A percentile compares a stretch with the other conserved stretches of the same genome.
phyloP scores from a whole-genome alignment of 2,329 filamentous ascomycete species.

The Trichoderma harzianum region DNA sequence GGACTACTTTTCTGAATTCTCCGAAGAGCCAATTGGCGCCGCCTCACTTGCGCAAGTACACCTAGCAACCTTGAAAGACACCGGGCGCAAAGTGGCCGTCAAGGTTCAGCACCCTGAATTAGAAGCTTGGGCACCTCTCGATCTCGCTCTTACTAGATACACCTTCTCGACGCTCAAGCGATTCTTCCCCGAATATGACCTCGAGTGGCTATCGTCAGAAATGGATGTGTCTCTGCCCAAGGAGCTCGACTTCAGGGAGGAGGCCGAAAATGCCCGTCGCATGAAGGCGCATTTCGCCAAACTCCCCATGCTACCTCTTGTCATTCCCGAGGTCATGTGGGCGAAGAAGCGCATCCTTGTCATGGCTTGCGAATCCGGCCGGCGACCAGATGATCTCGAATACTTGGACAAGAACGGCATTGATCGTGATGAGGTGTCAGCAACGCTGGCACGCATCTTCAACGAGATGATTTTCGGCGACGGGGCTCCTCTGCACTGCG shows the following conservation, averaged over 20 bases:
- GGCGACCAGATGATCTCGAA: slow-evolving; percentile 81
- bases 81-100: slow-evolving; percentile 83
- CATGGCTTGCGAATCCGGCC: slow-evolving; percentile 89
- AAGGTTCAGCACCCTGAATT: slow-evolving; percentile 93
- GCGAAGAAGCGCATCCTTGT: slow-evolving; percentile 85
- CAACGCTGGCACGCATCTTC: slow-evolving; percentile 85
- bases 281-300: slow-evolving; percentile 77
- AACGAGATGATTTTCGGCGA: slow-evolving; percentile 99
- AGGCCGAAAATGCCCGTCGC: slow-evolving; percentile 78
- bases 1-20: slow-evolving; percentile 85
- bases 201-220: slow-evolving; percentile 91
- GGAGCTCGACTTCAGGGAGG: slow-evolving; percentile 84
- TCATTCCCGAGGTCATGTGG: slow-evolving; percentile 89
- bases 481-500: slow-evolving; percentile 86
- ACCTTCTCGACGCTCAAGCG: slow-evolving; percentile 86
- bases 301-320: slow-evolving; percentile 70
- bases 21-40: slow-evolving; percentile 76
- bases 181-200: slow-evolving; percentile 96
- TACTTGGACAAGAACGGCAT: slow-evolving; percentile 85
- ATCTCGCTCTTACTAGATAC: slow-evolving; percentile 80
- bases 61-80: slow-evolving; percentile 76
- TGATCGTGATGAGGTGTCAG: slow-evolving; percentile 92
- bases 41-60: slow-evolving; percentile 95
- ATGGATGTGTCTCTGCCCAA: slow-evolving; percentile 89
- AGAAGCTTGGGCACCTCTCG: slow-evolving; percentile 84